These are phyloP conservation scores for Curvularia hawaiiensis DNA, from an alignment of 2,329 filamentous ascomycete species.

Conservation along the genomic window DNA sequence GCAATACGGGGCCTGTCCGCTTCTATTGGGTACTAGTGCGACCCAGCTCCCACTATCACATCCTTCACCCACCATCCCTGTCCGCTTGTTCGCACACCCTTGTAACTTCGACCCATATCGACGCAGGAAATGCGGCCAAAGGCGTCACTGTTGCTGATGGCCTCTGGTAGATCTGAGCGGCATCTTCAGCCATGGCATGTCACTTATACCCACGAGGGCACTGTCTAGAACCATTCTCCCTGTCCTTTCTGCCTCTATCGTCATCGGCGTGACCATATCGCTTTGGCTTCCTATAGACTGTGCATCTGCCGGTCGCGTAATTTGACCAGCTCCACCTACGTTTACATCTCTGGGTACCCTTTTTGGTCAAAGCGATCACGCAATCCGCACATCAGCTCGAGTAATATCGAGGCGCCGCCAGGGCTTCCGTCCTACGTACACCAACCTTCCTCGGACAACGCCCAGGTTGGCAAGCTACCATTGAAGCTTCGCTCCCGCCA, in stretches of 20 bases:
- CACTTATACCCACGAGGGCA: conserved; percentile 17
- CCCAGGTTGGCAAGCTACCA: conserved; percentile 3
- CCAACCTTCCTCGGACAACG: conserved; percentile 13
- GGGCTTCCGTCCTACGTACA: conserved; percentile 11
- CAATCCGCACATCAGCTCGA: conserved; percentile 3
- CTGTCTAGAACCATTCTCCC: conserved; percentile 12
- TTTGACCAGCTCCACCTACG: conserved; percentile 2
- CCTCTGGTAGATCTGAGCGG: conserved; percentile 12
- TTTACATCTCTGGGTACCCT: conserved; percentile 2
- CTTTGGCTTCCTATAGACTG: conserved; percentile 6
- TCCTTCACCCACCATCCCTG: conserved; percentile 33
- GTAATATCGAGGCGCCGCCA: conserved; percentile 3
- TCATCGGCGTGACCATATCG: conserved; percentile 4
- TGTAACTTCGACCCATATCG: conserved; percentile 24
- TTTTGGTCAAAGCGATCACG: conserved; percentile 7
- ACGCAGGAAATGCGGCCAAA: conserved; percentile 22
- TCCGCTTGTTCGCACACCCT: conserved; percentile 31
- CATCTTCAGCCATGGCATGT: conserved; percentile 29
- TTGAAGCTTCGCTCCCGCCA: conserved; percentile 1
- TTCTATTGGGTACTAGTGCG: conserved; percentile 29
- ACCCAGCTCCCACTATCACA: conserved; percentile 25
- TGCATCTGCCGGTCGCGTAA: conserved; percentile 5
- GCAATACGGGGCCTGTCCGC: conserved; percentile 31
- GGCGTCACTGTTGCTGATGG: conserved; percentile 16
- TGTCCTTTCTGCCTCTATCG: conserved; percentile 1